Evolutionary conservation across 257 asterid genomes (phyloP).

Genomic region (Nicotiana paniculata): DNA sequence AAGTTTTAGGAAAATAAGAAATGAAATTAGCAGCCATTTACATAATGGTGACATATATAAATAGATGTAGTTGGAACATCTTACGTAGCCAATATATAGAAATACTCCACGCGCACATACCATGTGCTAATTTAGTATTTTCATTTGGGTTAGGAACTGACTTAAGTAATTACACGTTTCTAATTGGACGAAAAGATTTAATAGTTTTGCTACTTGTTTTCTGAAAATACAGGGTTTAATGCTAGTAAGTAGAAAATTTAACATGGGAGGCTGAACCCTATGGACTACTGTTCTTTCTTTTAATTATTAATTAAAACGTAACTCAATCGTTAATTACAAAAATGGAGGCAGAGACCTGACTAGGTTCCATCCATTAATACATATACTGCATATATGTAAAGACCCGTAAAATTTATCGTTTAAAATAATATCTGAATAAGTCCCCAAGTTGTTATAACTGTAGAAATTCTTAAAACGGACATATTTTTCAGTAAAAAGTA

Average conservation of each 20-base stretch:
- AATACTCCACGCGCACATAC: neutral
- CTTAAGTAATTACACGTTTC: neutral
- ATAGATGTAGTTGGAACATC: neutral
- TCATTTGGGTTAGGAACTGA: slow-evolving; percentile 2
- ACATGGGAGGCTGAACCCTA: neutral
- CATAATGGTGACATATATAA: neutral
- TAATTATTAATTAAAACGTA: too few relatives aligned
- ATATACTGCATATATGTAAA: too few relatives aligned
- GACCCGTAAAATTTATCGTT: too few relatives aligned
- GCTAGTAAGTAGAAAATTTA: neutral
- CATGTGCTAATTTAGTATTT: neutral
- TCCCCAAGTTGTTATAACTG: too few relatives aligned
- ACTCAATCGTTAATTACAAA: too few relatives aligned
- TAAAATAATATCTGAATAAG: too few relatives aligned
- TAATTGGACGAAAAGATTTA: neutral
- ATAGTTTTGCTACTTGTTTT: neutral
- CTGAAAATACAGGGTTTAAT: neutral
- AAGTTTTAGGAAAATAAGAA: neutral
- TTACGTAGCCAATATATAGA: neutral
- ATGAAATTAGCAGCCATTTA: neutral
- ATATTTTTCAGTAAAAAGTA: too few relatives aligned
- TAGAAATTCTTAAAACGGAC: too few relatives aligned
- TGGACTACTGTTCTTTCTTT: too few relatives aligned
- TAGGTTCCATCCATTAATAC: too few relatives aligned
- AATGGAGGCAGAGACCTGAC: too few relatives aligned